Evolutionary conservation across 192 early-diverging fungal genomes (phyloP).

Genomic region (Podila horticola): DNA sequence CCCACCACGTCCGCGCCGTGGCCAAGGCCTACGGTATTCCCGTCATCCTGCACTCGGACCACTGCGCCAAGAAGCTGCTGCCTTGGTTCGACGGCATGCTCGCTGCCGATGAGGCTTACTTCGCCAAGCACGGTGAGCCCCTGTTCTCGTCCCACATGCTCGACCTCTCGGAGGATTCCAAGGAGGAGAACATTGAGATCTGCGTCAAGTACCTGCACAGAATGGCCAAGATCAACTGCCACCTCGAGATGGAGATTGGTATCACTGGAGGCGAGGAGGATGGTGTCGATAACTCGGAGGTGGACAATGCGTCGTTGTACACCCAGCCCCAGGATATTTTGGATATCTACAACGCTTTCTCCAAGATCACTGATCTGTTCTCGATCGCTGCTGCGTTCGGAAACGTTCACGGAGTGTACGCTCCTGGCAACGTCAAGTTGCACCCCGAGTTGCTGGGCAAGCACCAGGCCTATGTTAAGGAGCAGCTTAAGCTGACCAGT

Average conservation of each 20-base stretch:
- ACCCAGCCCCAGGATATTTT: conserved; percentile 95
- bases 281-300: conserved; percentile 93
- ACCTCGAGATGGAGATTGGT: conserved; percentile 98
- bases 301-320: conserved; percentile 90
- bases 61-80: conserved; percentile 95
- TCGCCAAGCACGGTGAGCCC: conserved; percentile 88
- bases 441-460: conserved; percentile 89
- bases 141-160: conserved; percentile 98
- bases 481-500: conserved; percentile 62
- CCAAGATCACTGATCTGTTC: conserved; percentile 85
- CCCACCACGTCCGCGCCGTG: conserved; percentile 80
- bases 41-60: conserved; percentile 89
- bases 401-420: conserved; percentile 95
- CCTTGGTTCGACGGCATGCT: conserved; percentile 98
- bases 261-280: conserved; percentile 98
- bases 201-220: conserved; percentile 92
- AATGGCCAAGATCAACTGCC: conserved; percentile 84
- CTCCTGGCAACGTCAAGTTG: conserved; percentile 93
- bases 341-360: conserved; percentile 91
- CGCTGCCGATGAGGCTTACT: conserved; percentile 91
- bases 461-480: conserved; percentile 84
- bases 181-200: conserved; percentile 91
- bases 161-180: conserved; percentile 92
- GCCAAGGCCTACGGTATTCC: conserved; percentile 85
- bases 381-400: conserved; percentile 96